Percentiles rank a stretch among this genome's conserved stretches.
Evolutionary conservation across 192 early-diverging fungal genomes (phyloP).

Genomic region (Phycomyces blakesleeanus): DNA sequence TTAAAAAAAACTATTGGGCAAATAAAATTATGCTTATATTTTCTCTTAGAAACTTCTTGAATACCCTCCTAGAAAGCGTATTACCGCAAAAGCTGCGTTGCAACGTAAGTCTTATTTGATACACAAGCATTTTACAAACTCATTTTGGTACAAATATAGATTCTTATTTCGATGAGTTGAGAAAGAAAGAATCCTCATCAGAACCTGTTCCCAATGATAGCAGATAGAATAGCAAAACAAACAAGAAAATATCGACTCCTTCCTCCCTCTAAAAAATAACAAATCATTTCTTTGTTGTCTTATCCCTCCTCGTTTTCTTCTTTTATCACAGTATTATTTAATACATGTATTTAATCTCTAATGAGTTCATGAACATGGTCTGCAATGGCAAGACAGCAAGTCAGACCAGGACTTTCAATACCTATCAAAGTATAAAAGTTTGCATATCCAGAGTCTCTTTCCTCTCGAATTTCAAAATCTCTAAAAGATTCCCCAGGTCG

Average conservation of each 20-base stretch:
- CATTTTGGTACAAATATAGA: constrained; percentile 14
- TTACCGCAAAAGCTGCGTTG: constrained; percentile 76
- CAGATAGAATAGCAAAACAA: no score
- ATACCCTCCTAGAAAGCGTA: constrained; percentile 75
- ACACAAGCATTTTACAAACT: neutral
- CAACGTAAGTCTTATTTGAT: constrained; percentile 23
- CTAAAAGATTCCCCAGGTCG: constrained; percentile 64
- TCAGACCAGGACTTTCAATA: constrained; percentile 86
- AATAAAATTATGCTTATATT: no score
- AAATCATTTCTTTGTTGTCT: no score
- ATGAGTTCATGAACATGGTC: constrained; percentile 48
- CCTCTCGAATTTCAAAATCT: constrained; percentile 75
- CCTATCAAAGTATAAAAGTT: constrained; percentile 76
- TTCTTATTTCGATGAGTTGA: constrained; percentile 38
- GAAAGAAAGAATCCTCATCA: constrained; percentile 24
- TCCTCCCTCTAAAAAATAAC: no score
- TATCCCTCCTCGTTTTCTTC: no score
- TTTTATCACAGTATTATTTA: neutral
- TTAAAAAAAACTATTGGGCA: neutral
- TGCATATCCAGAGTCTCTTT: constrained; percentile 38
- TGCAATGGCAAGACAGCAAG: constrained; percentile 77
- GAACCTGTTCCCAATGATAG: neutral
- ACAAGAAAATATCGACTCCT: no score
- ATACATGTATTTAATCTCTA: constrained; percentile 5
- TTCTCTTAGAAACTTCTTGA: constrained; percentile 63